Base-by-base conservation (phyloP, 345 rosid genomes). In the Eucalyptus cloeziana region DNA sequence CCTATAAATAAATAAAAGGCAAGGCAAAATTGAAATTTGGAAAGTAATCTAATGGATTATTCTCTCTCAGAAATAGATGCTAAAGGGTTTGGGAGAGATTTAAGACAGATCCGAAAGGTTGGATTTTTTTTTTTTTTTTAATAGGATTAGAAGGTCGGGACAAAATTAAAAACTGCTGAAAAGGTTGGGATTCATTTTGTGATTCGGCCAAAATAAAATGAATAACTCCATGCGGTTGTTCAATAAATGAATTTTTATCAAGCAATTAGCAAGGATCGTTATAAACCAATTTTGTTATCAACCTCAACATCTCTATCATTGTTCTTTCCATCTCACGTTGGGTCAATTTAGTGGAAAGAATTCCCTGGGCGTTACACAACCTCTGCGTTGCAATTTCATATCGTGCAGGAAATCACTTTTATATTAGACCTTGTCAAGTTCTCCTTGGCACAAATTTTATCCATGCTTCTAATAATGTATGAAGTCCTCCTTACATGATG, bases 41-140 rank as follows among this genome's bases (percentile, higher is more conserved):
- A 51, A 51, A 51, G 56, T 51, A 51, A 3, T 60, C 24, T 25
- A 56, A 56, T 24, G 62, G 27, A 56, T 60, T 27, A 25, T 60
- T 30, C 33, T 13, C 0, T 62, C 33, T 30, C 3, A 30, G 0
- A 13, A 62, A 0, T 30, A 27, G 3, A 62, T 27, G 69, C 69
- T 62, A 62, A 62, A 62, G 69, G 33, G 69, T 3, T 12, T 30
- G 14, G 30, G 33, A 3, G 7, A 30, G 71, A 62, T 6, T 30
- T 62, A 13, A 30, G 6, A 13, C 7, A 60, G 31, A 5, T 60
- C 31, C 7, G 69, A 30, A 60, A 30, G 27, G 64, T 58, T 25
- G 14, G 6, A 5, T 24, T 10, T 58, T 10, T 22, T 17, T 10
- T 22, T 17, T 54, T 9, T 58, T 58, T 24, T 10, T 2, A 11